Evolutionary conservation across 495 filamentous ascomycete genomes (phyloP).

Genomic region (Rhypophila decipiens): DNA sequence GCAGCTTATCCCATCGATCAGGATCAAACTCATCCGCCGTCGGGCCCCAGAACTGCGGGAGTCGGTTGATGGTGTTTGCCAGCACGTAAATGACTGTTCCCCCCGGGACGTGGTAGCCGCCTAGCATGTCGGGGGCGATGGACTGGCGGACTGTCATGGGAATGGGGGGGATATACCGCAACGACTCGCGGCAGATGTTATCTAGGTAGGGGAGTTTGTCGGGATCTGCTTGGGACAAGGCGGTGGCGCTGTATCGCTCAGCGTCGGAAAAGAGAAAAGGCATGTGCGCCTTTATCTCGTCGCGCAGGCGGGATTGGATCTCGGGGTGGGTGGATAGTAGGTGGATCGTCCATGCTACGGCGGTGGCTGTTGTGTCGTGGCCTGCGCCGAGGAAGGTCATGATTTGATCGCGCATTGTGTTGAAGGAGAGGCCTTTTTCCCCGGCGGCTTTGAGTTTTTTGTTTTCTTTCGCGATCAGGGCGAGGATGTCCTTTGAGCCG

Average conservation of each 20-base stretch:
- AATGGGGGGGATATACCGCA: slow-evolving; percentile 43
- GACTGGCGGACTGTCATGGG: slow-evolving; percentile 59
- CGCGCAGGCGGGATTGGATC: slow-evolving; percentile 43
- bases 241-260: slow-evolving; percentile 28
- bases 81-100: slow-evolving; percentile 50
- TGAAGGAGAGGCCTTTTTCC: slow-evolving; percentile 69
- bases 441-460: slow-evolving; percentile 69
- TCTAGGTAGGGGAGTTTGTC: slow-evolving; percentile 53
- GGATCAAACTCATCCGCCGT: slow-evolving; percentile 54
- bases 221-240: slow-evolving; percentile 46
- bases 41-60: slow-evolving; percentile 48
- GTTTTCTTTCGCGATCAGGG: too few relatives aligned
- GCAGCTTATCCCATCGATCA: slow-evolving; percentile 50
- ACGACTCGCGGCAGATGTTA: slow-evolving; percentile 41
- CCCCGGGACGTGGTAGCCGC: slow-evolving; percentile 47
- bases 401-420: slow-evolving; percentile 79
- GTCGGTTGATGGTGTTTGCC: slow-evolving; percentile 57
- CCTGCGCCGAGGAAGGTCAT: slow-evolving; percentile 95
- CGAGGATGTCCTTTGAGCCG: too few relatives aligned
- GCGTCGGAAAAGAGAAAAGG: slow-evolving; percentile 52
- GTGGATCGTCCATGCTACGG: slow-evolving; percentile 53
- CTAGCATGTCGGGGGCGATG: slow-evolving; percentile 57
- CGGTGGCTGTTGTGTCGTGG: slow-evolving; percentile 63
- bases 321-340: slow-evolving; percentile 42
- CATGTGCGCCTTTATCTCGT: slow-evolving; percentile 53